Conservation (phyloP, 1,284 basidiomycete species). For the Tilletiaria anomala region DNA sequence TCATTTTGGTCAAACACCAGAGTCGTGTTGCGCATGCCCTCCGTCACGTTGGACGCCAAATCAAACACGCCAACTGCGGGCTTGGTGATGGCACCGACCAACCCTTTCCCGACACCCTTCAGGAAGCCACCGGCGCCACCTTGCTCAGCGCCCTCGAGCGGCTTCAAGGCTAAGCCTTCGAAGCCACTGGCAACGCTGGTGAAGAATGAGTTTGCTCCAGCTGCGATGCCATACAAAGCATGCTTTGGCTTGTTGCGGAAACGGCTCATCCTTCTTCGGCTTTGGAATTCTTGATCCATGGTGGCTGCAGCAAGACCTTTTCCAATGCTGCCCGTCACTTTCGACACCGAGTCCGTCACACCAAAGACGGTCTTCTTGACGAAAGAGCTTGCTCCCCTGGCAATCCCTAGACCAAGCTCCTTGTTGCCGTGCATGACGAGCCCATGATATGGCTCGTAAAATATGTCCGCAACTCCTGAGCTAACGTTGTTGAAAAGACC, state of each 20-base stretch:
- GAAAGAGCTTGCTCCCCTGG: slow-evolving; percentile 81
- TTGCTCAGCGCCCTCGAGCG: slow-evolving; percentile 87
- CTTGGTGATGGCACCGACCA: slow-evolving; percentile 89
- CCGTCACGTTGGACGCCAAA: slow-evolving; percentile 84
- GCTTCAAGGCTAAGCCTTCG: slow-evolving; percentile 90
- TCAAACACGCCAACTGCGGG: slow-evolving; percentile 94
- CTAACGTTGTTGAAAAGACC: slow-evolving; percentile 97
- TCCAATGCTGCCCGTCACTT: slow-evolving; percentile 90
- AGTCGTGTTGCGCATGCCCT: slow-evolving; percentile 86
- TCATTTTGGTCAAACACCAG: slow-evolving; percentile 90
- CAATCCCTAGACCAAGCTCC: slow-evolving; percentile 91
- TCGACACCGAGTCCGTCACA: slow-evolving; percentile 84
- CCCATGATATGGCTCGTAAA: slow-evolving; percentile 96
- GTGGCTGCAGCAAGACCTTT: slow-evolving; percentile 95
- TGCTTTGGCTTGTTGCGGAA: slow-evolving; percentile 88
- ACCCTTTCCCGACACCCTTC: slow-evolving; percentile 90
- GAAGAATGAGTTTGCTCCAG: slow-evolving; percentile 85
- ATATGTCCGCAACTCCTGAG: slow-evolving; percentile 95
- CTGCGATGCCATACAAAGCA: slow-evolving; percentile 82
- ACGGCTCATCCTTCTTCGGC: slow-evolving; percentile 69
- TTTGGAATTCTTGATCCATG: slow-evolving; percentile 89
- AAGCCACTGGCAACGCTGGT: slow-evolving; percentile 87
- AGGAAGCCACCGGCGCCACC: slow-evolving; percentile 92
- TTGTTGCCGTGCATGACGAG: slow-evolving; percentile 93
- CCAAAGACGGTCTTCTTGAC: slow-evolving; percentile 99